phyloP scores from a whole-genome alignment of 2,329 filamentous ascomycete genomes.

The Aciculosporium take region DNA sequence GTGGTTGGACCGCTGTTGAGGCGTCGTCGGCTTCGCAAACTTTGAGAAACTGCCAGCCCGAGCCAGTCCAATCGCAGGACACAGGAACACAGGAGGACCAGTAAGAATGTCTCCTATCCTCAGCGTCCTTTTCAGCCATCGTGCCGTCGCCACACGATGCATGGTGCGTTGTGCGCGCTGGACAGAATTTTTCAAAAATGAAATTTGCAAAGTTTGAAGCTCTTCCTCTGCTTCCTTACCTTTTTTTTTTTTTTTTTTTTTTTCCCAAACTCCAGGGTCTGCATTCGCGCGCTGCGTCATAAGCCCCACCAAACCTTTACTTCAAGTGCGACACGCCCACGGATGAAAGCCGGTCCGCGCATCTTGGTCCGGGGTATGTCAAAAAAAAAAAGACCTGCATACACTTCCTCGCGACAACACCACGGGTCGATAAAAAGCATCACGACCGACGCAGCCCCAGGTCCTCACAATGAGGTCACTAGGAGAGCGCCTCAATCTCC shows the following conservation, averaged over 20 bases:
- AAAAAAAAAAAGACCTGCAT: not conserved
- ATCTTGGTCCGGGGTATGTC: not conserved
- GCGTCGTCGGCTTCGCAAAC: conserved; percentile 9
- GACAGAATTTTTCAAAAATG: too few species aligned
- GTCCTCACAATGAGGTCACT: conserved; percentile 28
- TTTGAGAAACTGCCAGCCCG: conserved; percentile 1
- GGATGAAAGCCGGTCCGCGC: conserved; percentile 14
- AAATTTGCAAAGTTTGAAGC: too few species aligned
- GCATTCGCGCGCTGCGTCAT: not conserved
- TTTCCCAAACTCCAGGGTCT: not conserved
- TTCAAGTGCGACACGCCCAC: conserved; percentile 2
- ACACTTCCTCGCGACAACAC: not conserved
- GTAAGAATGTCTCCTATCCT: conserved; percentile 25
- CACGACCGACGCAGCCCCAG: not conserved
- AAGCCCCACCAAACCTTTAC: not conserved
- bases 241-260: too few species aligned
- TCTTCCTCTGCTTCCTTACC: too few species aligned
- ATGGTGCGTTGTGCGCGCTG: conserved; percentile 14
- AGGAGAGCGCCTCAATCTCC: conserved; percentile 56
- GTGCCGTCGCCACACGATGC: conserved; percentile 29
- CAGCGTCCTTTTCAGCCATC: conserved; percentile 29
- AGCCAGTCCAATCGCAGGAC: conserved; percentile 25
- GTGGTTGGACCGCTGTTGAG: conserved; percentile 11
- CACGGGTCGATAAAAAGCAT: not conserved
- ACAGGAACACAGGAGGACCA: conserved; percentile 34